phyloP scores from a whole-genome alignment of 306 rosid genomes.

The Bauhinia variegata region DNA sequence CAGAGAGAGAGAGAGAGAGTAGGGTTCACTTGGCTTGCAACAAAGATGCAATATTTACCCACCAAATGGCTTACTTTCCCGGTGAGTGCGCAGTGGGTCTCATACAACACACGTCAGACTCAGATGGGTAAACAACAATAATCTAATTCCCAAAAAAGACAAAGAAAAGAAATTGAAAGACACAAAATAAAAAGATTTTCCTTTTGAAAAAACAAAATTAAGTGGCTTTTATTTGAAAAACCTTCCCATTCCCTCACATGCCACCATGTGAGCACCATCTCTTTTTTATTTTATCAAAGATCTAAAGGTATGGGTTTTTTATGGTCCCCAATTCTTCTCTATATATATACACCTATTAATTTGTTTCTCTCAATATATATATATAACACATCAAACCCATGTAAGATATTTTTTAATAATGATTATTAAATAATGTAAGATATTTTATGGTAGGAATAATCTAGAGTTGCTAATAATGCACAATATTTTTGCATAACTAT shows the following conservation, averaged over 20 bases:
- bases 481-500: not conserved
- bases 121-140: conserved; percentile 47
- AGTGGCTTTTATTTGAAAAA: conserved; percentile 35
- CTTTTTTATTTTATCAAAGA: conserved; percentile 60
- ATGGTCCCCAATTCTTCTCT: conserved; percentile 89
- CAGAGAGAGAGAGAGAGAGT: conserved; percentile 36
- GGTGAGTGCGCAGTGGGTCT: conserved; percentile 85
- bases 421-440: conserved; percentile 25
- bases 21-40: conserved; percentile 56
- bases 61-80: conserved; percentile 63
- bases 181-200: not conserved
- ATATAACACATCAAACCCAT: conserved; percentile 5
- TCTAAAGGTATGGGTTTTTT: conserved; percentile 92
- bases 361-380: no score
- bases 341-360: conserved; percentile 43
- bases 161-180: conserved; percentile 22
- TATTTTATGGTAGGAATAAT: conserved; percentile 35
- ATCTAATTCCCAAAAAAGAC: conserved; percentile 42
- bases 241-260: conserved; percentile 80
- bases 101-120: conserved; percentile 57
- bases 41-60: conserved; percentile 47
- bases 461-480: conserved; percentile 24
- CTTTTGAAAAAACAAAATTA: not conserved
- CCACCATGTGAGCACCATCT: conserved; percentile 76
- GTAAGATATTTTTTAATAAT: conserved; percentile 43